Evolutionary conservation across 495 filamentous ascomycete species (phyloP), one percentile per base, ranked within the genome.

Genomic region (Aspergillus biplanus): DNA sequence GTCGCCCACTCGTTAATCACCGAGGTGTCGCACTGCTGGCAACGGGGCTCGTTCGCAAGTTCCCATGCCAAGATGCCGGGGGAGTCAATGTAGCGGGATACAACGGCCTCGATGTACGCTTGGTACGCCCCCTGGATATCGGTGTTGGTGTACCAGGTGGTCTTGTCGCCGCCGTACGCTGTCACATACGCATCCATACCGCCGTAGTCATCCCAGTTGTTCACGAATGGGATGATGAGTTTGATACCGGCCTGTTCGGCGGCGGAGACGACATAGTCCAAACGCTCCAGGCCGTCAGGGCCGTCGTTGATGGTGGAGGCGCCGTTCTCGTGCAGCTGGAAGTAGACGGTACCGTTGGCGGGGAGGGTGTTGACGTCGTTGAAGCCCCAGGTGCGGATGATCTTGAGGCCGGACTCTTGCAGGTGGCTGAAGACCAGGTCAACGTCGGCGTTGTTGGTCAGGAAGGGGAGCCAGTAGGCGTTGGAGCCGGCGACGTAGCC

Each of bases 321-420:
- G 16, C 79, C 77, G 7, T 80, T 72, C 0, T 75, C 75, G 61
- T 87, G 82, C n/a, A 78, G 70, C 68, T 92, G 87, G 77, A 80
- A 90, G 70, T 82, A 89, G 13, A 87, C 83, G 8, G 76, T 81
- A 11, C 82, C 83, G 5, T 72, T 37, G 0, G 70, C 68, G 4
- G 83, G 85, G 37, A 75, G 64, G 0, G 70, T 57, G 46, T 82
- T 88, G 31, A 80, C 77, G 70, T 89, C 87, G 75, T 88, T 88
- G 78, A 92, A 92, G 2, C 87, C 89, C 89, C 90, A 91, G 56
- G 89, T 80, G 7, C 89, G 85, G 37, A 90, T 76, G 68, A 91
- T 86, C 67, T 88, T 89, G 56, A 90, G 80, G 2, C 86, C 87
- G 12, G 87, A 81, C 18, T 74, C 67, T 37, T 76, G 64, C 52